A percentile compares a stretch with the other conserved stretches of the same genome.
These are phyloP conservation scores for Penicillium brasilianum DNA, from an alignment of 2,329 filamentous ascomycete genomes.

Conservation along the genomic window DNA sequence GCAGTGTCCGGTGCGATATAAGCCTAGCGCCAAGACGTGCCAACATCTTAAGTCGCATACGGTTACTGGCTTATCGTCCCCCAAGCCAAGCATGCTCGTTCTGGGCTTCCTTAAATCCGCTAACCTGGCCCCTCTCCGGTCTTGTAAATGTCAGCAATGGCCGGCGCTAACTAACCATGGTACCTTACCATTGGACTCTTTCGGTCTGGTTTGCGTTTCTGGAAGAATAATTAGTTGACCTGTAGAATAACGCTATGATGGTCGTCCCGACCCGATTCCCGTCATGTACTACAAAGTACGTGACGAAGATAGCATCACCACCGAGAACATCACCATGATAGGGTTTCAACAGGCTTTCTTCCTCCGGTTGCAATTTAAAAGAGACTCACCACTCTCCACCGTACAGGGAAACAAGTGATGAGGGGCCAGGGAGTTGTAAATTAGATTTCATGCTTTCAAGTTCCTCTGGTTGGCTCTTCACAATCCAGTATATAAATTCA, in stretches of 20 bases:
- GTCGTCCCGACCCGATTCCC: constrained; percentile 10
- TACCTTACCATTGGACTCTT: constrained; percentile 12
- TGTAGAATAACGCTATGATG: neutral
- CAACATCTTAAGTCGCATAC: constrained; percentile 23
- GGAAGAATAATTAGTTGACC: neutral
- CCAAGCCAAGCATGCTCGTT: constrained; percentile 12
- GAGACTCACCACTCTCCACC: neutral
- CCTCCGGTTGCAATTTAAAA: too few species aligned
- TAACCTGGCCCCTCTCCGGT: constrained; percentile 12
- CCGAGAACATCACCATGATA: too few species aligned
- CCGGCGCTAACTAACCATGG: constrained; percentile 22
- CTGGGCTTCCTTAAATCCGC: constrained; percentile 14
- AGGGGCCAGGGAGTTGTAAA: neutral
- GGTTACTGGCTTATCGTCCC: constrained; percentile 14
- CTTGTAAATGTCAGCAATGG: constrained; percentile 11
- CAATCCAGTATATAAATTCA: neutral
- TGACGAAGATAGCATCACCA: too few species aligned
- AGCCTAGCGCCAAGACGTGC: constrained; percentile 31
- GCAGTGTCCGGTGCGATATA: constrained; percentile 23
- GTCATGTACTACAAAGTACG: neutral
- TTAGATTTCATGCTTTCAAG: neutral
- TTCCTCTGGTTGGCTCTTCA: neutral
- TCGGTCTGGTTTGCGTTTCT: neutral
- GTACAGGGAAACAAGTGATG: neutral
- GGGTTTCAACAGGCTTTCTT: neutral